Evolutionary conservation across 192 early-diverging fungal species (phyloP), one percentile per base, ranked within the genome.

Genomic region (Coemansia sp.): DNA sequence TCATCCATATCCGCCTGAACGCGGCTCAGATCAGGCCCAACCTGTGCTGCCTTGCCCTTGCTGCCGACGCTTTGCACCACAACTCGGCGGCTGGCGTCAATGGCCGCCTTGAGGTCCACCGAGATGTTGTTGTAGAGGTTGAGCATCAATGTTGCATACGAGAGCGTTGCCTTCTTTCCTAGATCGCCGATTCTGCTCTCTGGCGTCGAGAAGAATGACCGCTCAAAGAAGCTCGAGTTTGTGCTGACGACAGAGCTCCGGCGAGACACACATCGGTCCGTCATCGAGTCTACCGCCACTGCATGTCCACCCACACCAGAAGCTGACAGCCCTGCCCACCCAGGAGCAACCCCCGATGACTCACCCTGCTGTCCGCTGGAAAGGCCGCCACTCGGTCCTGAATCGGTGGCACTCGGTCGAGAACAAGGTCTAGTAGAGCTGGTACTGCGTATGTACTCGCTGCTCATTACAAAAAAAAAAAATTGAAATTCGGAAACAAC

Each of bases 91-190:
- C 65, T 71, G 20, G 73, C 66, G 29, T 83, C 81, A 22, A 73
- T 66, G 11, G 81, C 73, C 1, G 67, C 27, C 43, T 74, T 74
- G 52, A 83, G 63, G 31, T 83, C 81, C 46, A 83, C 67, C 15
- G 81, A 78, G 11, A 83, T 75, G 67, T 83, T 75, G 76, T 83
- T 83, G 70, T 83, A 83, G 57, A 83, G 36, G 54, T 83, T 83
- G 51, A 83, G 81, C 74, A 75, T 83, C 46, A 83, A 67, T 36
- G 81, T 83, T 12, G 81, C 81, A 43, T 83, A 75, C 0, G 81
- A 73, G 44, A 83, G 76, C 33, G 81, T 83, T 13, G 73, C 67
- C 33, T 69, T 68, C 34, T 78, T 78, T 41, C 76, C 73, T 46
- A 72, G 72, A 60, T 83, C 81, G 31, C 66, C 66, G 11, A 83